Evolutionary conservation across 2,329 filamentous ascomycete genomes (phyloP).

Genomic region (Grosmannia clavigera): DNA sequence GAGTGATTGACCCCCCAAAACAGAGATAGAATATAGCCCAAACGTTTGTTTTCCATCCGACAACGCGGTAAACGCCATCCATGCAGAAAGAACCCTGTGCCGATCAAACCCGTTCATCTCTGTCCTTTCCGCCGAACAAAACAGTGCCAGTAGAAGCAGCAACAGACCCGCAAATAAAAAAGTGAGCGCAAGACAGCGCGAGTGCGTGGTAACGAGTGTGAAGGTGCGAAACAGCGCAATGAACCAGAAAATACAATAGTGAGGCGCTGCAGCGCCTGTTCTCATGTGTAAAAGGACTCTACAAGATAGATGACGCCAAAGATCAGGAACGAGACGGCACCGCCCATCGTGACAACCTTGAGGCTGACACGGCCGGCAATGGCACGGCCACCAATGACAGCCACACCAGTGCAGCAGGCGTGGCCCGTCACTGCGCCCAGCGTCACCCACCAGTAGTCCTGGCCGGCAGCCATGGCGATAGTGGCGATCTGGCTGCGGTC

Average conservation of each 20-base stretch:
- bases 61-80: slow-evolving; percentile 12
- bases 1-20: background rate
- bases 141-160: background rate
- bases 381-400: slow-evolving; percentile 82
- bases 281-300: slow-evolving; percentile 51
- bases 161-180: background rate
- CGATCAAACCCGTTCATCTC: background rate
- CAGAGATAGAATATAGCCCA: background rate
- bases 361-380: slow-evolving; percentile 91
- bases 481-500: slow-evolving; percentile 96
- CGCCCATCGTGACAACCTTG: slow-evolving; percentile 88
- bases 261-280: background rate
- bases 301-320: slow-evolving; percentile 88
- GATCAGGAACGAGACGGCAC: slow-evolving; percentile 76
- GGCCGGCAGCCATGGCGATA: slow-evolving; percentile 95
- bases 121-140: background rate
- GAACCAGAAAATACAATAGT: background rate
- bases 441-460: slow-evolving; percentile 99
- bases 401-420: slow-evolving; percentile 77
- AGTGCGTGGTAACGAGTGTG: background rate
- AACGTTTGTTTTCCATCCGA: slow-evolving; percentile 7
- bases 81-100: slow-evolving; percentile 9
- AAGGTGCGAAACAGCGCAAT: background rate
- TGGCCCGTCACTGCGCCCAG: slow-evolving; percentile 79
- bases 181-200: background rate